phyloP scores from a whole-genome alignment of 192 early-diverging fungal species.

The Polychytrium aggregatum region DNA sequence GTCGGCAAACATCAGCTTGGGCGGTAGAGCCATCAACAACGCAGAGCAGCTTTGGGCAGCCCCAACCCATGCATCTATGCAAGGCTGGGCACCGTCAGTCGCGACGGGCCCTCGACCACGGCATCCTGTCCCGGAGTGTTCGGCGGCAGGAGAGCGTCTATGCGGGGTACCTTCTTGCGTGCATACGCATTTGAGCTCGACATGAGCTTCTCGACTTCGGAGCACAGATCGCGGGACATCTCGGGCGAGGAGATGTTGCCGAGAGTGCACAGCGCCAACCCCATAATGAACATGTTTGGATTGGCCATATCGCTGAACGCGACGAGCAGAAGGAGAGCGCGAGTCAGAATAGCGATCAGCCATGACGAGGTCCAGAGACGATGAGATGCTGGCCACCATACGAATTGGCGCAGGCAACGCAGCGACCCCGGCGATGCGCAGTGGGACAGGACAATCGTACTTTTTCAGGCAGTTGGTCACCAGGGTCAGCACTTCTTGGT shows the following conservation, averaged over 20 bases:
- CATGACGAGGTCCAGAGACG: too few relatives aligned
- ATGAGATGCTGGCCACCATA: too few relatives aligned
- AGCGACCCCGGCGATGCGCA: slow-evolving; percentile 4
- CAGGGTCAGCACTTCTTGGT: slow-evolving; percentile 91
- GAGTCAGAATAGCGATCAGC: neutral
- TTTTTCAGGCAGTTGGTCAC: slow-evolving; percentile 98
- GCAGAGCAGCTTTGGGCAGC: too few relatives aligned
- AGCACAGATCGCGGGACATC: slow-evolving; percentile 87
- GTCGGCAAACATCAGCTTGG: too few relatives aligned
- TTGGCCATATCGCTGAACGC: slow-evolving; percentile 81
- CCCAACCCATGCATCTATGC: too few relatives aligned
- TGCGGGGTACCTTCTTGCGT: slow-evolving; percentile 97
- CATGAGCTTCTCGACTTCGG: slow-evolving; percentile 87
- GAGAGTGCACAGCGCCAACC: slow-evolving; percentile 89
- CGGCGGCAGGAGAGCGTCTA: neutral
- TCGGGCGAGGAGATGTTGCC: slow-evolving; percentile 94
- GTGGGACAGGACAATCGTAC: slow-evolving; percentile 28
- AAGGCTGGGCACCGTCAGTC: too few relatives aligned
- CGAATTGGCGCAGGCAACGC: too few relatives aligned
- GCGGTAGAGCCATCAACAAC: too few relatives aligned
- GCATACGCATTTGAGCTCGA: slow-evolving; percentile 86
- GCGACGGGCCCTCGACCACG: too few relatives aligned
- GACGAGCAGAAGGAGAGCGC: neutral
- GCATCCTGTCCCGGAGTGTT: too few relatives aligned
- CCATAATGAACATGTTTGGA: slow-evolving; percentile 91